Evolutionary conservation across 2,329 filamentous ascomycete species (phyloP).

Genomic region (Remersonia thermophila): DNA sequence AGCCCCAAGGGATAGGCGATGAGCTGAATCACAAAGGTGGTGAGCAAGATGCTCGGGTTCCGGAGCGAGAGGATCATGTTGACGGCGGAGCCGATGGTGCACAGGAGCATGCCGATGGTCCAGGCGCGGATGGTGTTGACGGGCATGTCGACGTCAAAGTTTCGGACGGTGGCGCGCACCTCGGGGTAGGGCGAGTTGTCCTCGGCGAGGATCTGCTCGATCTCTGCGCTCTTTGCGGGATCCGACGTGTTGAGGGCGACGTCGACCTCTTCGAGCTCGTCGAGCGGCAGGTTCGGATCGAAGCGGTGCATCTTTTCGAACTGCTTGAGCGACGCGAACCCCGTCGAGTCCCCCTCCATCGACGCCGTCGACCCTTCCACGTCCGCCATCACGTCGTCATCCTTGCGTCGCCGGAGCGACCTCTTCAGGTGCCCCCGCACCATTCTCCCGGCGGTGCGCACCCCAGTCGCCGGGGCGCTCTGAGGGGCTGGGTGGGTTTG

Average conservation of each 20-base stretch:
- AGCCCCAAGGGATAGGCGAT: constrained; percentile 47
- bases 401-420: constrained; percentile 15
- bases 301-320: constrained; percentile 50
- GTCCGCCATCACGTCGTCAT: constrained; percentile 16
- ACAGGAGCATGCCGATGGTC: constrained; percentile 48
- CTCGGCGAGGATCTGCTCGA: constrained; percentile 46
- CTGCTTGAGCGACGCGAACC: constrained; percentile 37
- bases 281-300: constrained; percentile 53
- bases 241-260: constrained; percentile 42
- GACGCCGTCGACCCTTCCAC: constrained; percentile 17
- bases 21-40: constrained; percentile 50
- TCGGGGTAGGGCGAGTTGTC: constrained; percentile 58
- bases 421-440: constrained; percentile 8
- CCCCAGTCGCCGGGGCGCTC: constrained; percentile 7
- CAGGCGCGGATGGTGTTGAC: constrained; percentile 53
- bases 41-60: constrained; percentile 46
- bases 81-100: constrained; percentile 48
- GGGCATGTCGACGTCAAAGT: constrained; percentile 52
- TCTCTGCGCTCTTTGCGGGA: constrained; percentile 41
- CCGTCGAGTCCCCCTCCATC: constrained; percentile 25
- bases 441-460: constrained; percentile 7
- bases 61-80: constrained; percentile 51
- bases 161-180: constrained; percentile 52
- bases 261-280: constrained; percentile 48
- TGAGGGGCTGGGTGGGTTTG: too few species aligned